Percentiles rank a stretch among this genome's conserved stretches.
These are phyloP conservation scores for Circinella minor DNA, from an alignment of 371 early-diverging fungal species.

Conservation along the genomic window DNA sequence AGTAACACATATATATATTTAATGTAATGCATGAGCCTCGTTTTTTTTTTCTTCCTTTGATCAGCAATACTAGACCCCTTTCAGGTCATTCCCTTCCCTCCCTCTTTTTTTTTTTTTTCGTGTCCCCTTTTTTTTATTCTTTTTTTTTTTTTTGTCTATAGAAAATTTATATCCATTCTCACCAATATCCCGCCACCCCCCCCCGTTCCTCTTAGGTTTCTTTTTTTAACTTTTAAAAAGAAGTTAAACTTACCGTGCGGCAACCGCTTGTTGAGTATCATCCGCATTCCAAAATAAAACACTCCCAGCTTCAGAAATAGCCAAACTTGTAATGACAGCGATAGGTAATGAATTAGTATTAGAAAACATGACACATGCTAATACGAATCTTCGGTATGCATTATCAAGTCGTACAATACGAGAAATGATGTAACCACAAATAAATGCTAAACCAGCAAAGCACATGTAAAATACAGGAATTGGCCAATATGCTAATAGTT, in stretches of 20 bases:
- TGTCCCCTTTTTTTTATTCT: neutral
- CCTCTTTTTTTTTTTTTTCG: too few relatives aligned
- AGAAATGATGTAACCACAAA: constrained; percentile 28
- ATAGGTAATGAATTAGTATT: constrained; percentile 80
- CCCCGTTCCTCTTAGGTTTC: neutral
- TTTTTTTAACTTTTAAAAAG: neutral
- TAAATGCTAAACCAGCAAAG: constrained; percentile 30
- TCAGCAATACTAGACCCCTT: too few relatives aligned
- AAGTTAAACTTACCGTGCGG: constrained; percentile 59
- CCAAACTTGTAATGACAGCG: constrained; percentile 72
- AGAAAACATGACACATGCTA: constrained; percentile 69
- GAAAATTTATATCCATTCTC: neutral
- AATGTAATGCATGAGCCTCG: neutral
- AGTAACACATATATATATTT: constrained; percentile 14
- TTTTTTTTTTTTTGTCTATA: too few relatives aligned
- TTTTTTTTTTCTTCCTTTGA: neutral
- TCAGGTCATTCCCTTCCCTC: too few relatives aligned
- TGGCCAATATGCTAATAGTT: constrained; percentile 72
- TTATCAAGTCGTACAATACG: constrained; percentile 51
- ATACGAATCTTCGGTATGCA: constrained; percentile 64
- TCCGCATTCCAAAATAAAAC: constrained; percentile 60
- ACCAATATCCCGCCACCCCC: too few relatives aligned
- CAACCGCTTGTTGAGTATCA: constrained; percentile 66
- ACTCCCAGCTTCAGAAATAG: constrained; percentile 67
- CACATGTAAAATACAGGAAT: constrained; percentile 71